These are phyloP conservation scores for Fragilariopsis cylindrus DNA, from an alignment of 108 stramenopile species.

Conservation along the genomic window DNA sequence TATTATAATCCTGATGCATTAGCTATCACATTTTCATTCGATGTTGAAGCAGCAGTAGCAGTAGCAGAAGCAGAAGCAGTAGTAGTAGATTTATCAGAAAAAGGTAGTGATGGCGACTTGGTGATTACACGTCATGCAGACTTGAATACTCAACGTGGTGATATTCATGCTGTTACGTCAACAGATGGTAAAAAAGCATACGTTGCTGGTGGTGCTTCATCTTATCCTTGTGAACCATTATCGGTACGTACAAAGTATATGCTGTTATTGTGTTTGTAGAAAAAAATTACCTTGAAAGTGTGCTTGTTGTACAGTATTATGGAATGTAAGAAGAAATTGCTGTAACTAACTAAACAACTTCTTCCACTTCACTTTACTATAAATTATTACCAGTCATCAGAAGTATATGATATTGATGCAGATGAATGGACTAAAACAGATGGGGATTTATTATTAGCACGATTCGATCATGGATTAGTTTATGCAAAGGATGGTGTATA, in stretches of 20 bases:
- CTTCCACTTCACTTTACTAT: no score
- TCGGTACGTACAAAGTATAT: no score
- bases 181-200: slow-evolving; percentile 28
- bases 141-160: slow-evolving; percentile 49
- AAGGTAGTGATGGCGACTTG: neutral
- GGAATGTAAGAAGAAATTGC: no score
- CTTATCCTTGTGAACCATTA: no score
- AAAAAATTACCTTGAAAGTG: no score
- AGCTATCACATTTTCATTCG: slow-evolving; percentile 28
- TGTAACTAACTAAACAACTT: no score
- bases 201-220: slow-evolving; percentile 49
- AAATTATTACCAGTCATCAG: slow-evolving; percentile 26
- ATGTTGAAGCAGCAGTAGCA: slow-evolving; percentile 8
- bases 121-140: neutral
- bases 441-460: slow-evolving; percentile 37
- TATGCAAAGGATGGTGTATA: slow-evolving; percentile 49
- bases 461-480: slow-evolving; percentile 63
- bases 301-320: no score
- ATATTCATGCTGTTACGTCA: slow-evolving; percentile 29
- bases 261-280: no score
- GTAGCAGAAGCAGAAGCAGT: slow-evolving; percentile 29
- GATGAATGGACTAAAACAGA: slow-evolving; percentile 37
- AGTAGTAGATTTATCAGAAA: no score
- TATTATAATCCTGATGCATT: slow-evolving; percentile 34
- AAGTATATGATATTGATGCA: slow-evolving; percentile 37